These are phyloP conservation scores for Melampsora larici-populina DNA, from an alignment of 1,284 basidiomycete genomes.

Conservation along the genomic window DNA sequence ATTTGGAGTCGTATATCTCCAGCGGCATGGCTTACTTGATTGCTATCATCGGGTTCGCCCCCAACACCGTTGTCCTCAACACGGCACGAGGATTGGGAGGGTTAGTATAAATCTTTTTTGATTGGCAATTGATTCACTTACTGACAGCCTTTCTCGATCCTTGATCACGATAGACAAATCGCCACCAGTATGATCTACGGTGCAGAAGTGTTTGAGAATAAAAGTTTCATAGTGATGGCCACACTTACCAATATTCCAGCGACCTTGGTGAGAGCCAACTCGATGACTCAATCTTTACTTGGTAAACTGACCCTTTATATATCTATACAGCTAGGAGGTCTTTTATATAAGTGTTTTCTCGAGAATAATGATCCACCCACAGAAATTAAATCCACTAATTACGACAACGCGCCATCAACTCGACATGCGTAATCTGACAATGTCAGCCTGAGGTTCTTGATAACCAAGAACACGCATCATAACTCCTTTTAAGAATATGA, in stretches of 20 bases:
- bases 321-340: too few species aligned
- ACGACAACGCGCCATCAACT: too few species aligned
- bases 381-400: too few species aligned
- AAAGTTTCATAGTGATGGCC: neutral
- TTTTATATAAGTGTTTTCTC: too few species aligned
- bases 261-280: neutral
- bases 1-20: neutral
- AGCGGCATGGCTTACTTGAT: neutral
- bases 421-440: too few species aligned
- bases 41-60: neutral
- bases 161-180: neutral
- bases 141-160: too few species aligned
- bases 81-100: neutral
- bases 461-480: too few species aligned
- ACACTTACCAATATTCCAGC: neutral
- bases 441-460: too few species aligned
- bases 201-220: neutral
- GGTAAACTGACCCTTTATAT: too few species aligned
- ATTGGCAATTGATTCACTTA: neutral
- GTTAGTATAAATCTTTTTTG: neutral
- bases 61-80: neutral
- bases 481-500: too few species aligned
- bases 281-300: too few species aligned
- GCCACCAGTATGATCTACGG: neutral
- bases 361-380: too few species aligned